A percentile compares a stretch with the other conserved stretches of the same genome.
Evolutionary conservation across 441 rosid genomes (phyloP).

Genomic region (Populus tomentosa): DNA sequence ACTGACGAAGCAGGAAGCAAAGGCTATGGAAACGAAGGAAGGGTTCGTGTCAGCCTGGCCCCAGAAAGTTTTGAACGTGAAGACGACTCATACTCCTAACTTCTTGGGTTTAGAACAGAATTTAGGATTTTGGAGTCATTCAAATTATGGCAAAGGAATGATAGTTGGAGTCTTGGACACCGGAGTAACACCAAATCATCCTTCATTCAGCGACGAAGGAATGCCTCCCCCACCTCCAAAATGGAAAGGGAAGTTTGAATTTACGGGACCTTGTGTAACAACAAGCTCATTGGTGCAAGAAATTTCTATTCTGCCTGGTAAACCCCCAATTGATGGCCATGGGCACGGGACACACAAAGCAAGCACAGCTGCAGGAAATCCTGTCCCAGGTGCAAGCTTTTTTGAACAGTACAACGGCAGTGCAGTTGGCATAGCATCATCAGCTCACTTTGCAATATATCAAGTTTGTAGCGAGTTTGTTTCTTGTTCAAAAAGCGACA

Average conservation of each 20-base stretch:
- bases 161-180: constrained; percentile 41
- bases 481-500: constrained; percentile 41
- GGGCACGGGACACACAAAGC: constrained; percentile 61
- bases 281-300: constrained; percentile 44
- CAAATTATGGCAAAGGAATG: constrained; percentile 39
- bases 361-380: constrained; percentile 44
- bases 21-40: constrained; percentile 24
- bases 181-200: constrained; percentile 38
- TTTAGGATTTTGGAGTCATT: constrained; percentile 27
- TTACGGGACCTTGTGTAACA: constrained; percentile 31
- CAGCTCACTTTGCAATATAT: constrained; percentile 46
- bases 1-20: constrained; percentile 16
- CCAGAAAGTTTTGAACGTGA: constrained; percentile 16
- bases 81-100: constrained; percentile 31
- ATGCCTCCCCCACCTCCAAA: constrained; percentile 33
- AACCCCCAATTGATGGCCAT: constrained; percentile 27
- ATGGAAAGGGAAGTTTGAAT: constrained; percentile 43
- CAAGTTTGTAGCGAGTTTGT: constrained; percentile 48
- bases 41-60: constrained; percentile 34
- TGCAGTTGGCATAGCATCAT: constrained; percentile 51
- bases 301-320: constrained; percentile 20
- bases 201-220: constrained; percentile 27
- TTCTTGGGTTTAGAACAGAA: constrained; percentile 36
- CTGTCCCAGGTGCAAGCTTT: constrained; percentile 33
- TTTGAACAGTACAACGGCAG: constrained; percentile 42